A percentile compares a stretch with the other conserved stretches of the same genome.
phyloP scores from a whole-genome alignment of 208 protist genomes.

The Blastocrithidia nonstop region DNA sequence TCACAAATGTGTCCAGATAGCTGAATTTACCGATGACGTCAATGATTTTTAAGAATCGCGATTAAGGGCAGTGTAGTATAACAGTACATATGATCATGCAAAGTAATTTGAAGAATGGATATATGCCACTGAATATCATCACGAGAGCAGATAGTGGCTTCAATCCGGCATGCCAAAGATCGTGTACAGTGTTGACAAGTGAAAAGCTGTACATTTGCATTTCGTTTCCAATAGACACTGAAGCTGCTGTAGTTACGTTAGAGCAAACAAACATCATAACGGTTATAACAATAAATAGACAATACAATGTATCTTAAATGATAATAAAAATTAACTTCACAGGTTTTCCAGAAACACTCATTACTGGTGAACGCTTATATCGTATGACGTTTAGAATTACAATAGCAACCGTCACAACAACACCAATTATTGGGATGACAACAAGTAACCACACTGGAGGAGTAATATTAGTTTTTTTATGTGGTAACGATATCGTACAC shows the following conservation, averaged over 20 bases:
- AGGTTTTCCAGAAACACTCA: constrained; percentile 3
- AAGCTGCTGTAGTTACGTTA: constrained; percentile 36
- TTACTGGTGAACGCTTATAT: constrained; percentile 8
- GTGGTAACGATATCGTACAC: neutral
- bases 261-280: constrained; percentile 23
- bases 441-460: neutral
- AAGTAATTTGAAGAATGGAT: constrained; percentile 91
- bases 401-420: neutral
- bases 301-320: constrained; percentile 23
- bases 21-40: constrained; percentile 91
- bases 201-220: constrained; percentile 65
- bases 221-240: constrained; percentile 19
- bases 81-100: constrained; percentile 37
- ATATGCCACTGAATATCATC: constrained; percentile 86
- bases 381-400: constrained; percentile 6
- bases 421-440: neutral
- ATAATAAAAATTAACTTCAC: constrained; percentile 10
- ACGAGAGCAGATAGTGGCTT: constrained; percentile 74
- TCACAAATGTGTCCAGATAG: constrained; percentile 84
- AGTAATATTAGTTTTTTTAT: neutral
- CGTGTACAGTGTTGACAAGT: constrained; percentile 50
- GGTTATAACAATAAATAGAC: constrained; percentile 8
- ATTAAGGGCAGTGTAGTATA: constrained; percentile 22
- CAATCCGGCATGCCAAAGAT: constrained; percentile 79
- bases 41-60: constrained; percentile 41